Evolutionary conservation across 2,329 filamentous ascomycete genomes (phyloP).

Genomic region (Dothideomycetes sp.): DNA sequence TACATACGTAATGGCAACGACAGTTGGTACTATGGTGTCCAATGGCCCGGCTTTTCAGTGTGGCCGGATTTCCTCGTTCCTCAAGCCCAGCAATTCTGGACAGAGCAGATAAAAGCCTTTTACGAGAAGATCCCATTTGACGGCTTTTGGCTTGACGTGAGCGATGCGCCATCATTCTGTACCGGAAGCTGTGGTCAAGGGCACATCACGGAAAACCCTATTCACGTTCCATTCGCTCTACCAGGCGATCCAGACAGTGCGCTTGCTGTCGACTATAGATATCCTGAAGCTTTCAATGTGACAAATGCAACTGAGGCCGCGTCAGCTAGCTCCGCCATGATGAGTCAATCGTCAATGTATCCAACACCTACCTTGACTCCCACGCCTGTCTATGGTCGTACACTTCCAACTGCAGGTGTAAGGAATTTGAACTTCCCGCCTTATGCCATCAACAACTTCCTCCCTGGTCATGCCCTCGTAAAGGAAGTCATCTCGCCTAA

Average conservation of each 20-base stretch:
- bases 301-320: slow-evolving; percentile 16
- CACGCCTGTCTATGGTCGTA: no score
- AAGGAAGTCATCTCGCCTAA: slow-evolving; percentile 13
- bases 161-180: slow-evolving; percentile 11
- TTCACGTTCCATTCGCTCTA: slow-evolving; percentile 15
- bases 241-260: slow-evolving; percentile 15
- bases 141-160: slow-evolving; percentile 15
- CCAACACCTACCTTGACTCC: no score
- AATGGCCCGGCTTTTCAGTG: slow-evolving; percentile 12
- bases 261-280: slow-evolving; percentile 17
- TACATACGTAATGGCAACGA: slow-evolving; percentile 46
- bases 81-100: slow-evolving; percentile 16
- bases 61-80: slow-evolving; percentile 13
- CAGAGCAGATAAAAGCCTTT: slow-evolving; percentile 13
- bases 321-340: slow-evolving; percentile 11
- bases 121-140: slow-evolving; percentile 13
- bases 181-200: slow-evolving; percentile 13
- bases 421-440: slow-evolving; percentile 16
- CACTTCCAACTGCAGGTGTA: no score
- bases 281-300: slow-evolving; percentile 15
- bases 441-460: slow-evolving; percentile 16
- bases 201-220: slow-evolving; percentile 11
- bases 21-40: slow-evolving; percentile 27
- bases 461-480: slow-evolving; percentile 13
- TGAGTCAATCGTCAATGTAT: slow-evolving; percentile 10